phyloP scores from a whole-genome alignment of 1,139 yeast species.

The Geotrichum candidum region DNA sequence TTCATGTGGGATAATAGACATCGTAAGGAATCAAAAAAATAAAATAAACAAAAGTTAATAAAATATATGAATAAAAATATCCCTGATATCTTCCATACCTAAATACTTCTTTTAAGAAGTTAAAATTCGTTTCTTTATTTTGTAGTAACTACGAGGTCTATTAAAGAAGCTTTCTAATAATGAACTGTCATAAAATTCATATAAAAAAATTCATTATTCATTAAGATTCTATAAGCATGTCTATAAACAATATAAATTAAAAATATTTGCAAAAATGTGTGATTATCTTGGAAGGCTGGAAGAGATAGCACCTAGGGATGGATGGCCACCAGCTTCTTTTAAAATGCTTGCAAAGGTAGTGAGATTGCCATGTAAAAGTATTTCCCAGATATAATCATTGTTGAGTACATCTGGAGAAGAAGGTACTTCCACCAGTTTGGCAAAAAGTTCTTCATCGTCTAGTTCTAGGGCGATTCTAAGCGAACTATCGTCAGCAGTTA shows the following conservation, averaged over 20 bases:
- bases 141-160: no score
- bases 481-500: constrained; percentile 2
- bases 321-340: constrained; percentile 15
- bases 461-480: not conserved
- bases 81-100: no score
- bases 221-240: not conserved
- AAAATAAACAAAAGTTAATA: no score
- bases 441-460: constrained; percentile 2
- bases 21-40: no score
- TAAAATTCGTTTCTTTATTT: no score
- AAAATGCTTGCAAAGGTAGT: not conserved
- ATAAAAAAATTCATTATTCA: not conserved
- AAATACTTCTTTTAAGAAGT: no score
- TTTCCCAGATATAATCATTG: constrained; percentile 10
- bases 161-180: no score
- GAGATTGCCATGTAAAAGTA: not conserved
- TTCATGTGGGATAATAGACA: no score
- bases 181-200: no score
- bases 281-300: not conserved
- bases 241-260: not conserved
- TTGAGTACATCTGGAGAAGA: not conserved
- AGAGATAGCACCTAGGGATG: constrained; percentile 15
- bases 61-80: no score
- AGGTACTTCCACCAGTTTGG: not conserved
- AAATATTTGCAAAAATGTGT: not conserved